Evolutionary conservation across 352 stramenopile genomes (phyloP).

Genomic region (Phytophthora europaea): DNA sequence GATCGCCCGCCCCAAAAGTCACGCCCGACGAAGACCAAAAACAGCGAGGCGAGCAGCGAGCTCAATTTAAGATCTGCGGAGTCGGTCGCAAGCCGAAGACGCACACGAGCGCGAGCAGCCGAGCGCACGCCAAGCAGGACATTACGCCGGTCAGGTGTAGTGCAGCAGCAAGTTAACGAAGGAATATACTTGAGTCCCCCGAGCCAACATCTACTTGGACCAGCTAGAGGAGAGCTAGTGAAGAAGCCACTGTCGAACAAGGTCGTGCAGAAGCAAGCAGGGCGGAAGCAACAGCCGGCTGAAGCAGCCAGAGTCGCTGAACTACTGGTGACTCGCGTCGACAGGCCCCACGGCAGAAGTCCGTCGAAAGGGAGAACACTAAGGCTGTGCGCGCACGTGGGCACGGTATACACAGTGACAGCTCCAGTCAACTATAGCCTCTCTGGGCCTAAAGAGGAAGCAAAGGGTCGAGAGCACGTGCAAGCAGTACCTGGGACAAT

Average conservation of each 20-base stretch:
- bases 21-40: not conserved
- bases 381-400: not conserved
- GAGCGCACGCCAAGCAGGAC: not conserved
- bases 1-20: not conserved
- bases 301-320: not conserved
- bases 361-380: not conserved
- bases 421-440: not conserved
- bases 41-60: not conserved
- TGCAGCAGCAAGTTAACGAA: not conserved
- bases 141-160: not conserved
- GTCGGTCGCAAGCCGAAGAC: not conserved
- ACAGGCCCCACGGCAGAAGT: not conserved
- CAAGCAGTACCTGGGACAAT: not conserved
- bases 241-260: not conserved
- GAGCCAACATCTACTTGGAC: not conserved
- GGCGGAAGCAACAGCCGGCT: not conserved
- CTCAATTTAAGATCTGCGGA: not conserved
- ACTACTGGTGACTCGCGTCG: not conserved
- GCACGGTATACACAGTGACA: not conserved
- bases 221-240: not conserved
- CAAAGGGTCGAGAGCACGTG: not conserved
- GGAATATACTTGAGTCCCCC: not conserved
- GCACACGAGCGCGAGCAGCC: not conserved
- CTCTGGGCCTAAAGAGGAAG: not conserved
- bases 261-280: not conserved